Conservation (phyloP, 345 rosid genomes). For the Streptanthus diversifolius region DNA sequence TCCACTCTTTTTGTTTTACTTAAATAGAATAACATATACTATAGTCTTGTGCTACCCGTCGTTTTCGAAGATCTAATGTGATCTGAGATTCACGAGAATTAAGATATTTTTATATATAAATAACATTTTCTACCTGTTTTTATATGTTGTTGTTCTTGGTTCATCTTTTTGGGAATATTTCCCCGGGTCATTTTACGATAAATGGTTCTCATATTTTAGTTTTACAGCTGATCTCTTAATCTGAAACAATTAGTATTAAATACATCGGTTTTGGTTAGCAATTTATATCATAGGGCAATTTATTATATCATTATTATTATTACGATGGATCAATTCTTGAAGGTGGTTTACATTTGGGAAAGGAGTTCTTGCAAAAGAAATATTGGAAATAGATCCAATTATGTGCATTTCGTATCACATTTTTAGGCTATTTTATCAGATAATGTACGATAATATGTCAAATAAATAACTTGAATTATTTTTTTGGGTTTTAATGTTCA, state of each 20-base stretch:
- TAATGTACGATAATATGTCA: neutral
- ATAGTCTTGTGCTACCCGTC: constrained; percentile 6
- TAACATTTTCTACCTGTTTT: neutral
- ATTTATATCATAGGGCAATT: neutral
- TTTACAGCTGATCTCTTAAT: neutral
- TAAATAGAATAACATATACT: constrained; percentile 20
- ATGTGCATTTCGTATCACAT: neutral
- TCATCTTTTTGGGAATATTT: neutral
- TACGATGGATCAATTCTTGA: neutral
- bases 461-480: too few species aligned
- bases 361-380: neutral
- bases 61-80: constrained; percentile 25
- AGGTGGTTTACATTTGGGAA: neutral
- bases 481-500: neutral
- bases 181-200: neutral
- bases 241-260: neutral
- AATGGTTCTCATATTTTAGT: neutral
- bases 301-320: neutral
- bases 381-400: neutral
- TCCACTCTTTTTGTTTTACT: constrained; percentile 35
- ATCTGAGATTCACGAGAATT: constrained; percentile 5
- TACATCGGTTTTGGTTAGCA: neutral
- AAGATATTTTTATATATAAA: neutral
- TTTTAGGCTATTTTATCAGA: neutral
- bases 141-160: neutral